A percentile compares a stretch with the other conserved stretches of the same genome.
Conservation (phyloP, 2,329 filamentous ascomycete species). For the Mollisiaceae sp. region DNA sequence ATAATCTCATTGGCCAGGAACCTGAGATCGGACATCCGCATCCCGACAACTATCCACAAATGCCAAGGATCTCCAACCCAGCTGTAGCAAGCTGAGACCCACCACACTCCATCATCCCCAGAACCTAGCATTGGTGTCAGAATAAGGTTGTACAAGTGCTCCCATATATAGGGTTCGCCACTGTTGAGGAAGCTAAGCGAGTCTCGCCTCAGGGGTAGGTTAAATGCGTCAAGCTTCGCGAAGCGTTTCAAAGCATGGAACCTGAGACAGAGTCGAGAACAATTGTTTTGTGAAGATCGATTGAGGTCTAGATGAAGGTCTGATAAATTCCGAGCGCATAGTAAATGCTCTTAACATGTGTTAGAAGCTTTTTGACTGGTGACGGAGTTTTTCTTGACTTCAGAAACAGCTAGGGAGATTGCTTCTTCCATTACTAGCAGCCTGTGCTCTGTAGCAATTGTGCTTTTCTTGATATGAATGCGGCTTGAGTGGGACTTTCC, state of each 20-base stretch:
- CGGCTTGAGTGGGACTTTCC: too few relatives aligned
- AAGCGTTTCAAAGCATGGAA: background rate
- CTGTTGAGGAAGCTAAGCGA: background rate
- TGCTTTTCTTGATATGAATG: too few relatives aligned
- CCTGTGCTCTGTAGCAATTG: too few relatives aligned
- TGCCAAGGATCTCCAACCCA: slow-evolving; percentile 6
- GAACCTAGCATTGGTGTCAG: background rate
- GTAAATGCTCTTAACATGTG: background rate
- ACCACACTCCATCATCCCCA: background rate
- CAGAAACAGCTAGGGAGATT: too few relatives aligned
- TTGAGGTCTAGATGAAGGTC: background rate
- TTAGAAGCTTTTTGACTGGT: background rate
- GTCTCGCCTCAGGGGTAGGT: slow-evolving; percentile 4
- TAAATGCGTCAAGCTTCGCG: slow-evolving; percentile 8
- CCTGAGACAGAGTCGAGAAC: background rate
- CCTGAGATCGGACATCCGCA: background rate
- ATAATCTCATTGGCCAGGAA: background rate
- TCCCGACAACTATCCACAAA: background rate
- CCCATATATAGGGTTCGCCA: background rate
- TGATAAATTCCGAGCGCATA: background rate
- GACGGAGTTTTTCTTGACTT: background rate
- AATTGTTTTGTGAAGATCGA: background rate
- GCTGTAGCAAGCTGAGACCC: slow-evolving; percentile 2
- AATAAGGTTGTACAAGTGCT: slow-evolving; percentile 4
- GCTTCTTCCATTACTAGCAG: too few relatives aligned